Conservation (phyloP, 2,329 filamentous ascomycete genomes). For the Elsinoe ampelina region DNA sequence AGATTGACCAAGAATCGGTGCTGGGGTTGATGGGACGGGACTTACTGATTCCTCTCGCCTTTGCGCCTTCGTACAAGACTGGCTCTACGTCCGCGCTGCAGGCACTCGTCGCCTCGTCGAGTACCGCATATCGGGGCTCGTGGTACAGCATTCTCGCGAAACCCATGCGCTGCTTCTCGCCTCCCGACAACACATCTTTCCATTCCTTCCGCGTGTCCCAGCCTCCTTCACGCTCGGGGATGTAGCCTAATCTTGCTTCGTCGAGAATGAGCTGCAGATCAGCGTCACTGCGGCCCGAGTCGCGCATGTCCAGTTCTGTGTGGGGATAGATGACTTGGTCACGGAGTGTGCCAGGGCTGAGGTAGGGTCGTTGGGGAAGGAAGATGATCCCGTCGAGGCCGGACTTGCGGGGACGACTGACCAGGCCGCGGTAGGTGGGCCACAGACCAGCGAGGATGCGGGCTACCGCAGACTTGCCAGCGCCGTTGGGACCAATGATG, state of each 20-base stretch:
- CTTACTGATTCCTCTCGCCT: slow-evolving; percentile 86
- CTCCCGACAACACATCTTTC: slow-evolving; percentile 96
- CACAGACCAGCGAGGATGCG: slow-evolving; percentile 85
- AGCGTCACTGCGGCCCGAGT: slow-evolving; percentile 64
- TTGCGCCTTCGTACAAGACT: slow-evolving; percentile 82
- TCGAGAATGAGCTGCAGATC: slow-evolving; percentile 73
- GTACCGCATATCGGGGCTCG: slow-evolving; percentile 85
- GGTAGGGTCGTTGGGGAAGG: slow-evolving; percentile 84
- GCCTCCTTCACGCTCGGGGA: slow-evolving; percentile 84
- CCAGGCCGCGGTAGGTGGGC: slow-evolving; percentile 89
- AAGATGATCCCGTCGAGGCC: slow-evolving; percentile 88
- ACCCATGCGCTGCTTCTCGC: slow-evolving; percentile 92
- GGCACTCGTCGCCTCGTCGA: slow-evolving; percentile 92
- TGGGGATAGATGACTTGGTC: slow-evolving; percentile 98
- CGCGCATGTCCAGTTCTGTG: slow-evolving; percentile 86
- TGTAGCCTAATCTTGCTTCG: slow-evolving; percentile 75
- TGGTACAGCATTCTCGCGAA: slow-evolving; percentile 89
- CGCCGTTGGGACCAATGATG: slow-evolving; percentile 89
- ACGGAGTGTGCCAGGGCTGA: slow-evolving; percentile 82
- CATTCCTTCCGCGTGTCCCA: slow-evolving; percentile 97
- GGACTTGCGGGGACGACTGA: slow-evolving; percentile 71
- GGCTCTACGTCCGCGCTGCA: slow-evolving; percentile 94
- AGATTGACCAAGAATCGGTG: too few species aligned
- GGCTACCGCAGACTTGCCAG: slow-evolving; percentile 82
- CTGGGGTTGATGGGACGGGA: slow-evolving; percentile 22